Conservation (phyloP, 2,329 filamentous ascomycete genomes). For the Microascus cirrosus region DNA sequence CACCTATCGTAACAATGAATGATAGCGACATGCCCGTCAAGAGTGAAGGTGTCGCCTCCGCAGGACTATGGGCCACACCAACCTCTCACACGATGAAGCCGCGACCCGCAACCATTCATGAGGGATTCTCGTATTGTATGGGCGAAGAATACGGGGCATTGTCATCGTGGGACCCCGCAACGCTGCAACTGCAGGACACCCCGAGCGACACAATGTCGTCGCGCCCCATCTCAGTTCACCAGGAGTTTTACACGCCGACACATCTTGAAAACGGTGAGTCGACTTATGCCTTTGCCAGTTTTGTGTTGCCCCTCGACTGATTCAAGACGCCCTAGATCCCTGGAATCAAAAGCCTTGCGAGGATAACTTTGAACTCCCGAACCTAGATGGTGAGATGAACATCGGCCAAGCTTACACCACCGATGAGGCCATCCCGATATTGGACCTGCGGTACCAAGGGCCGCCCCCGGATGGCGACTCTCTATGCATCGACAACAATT, state of each 20-base stretch:
- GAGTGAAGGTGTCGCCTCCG: slow-evolving; percentile 32
- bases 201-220: slow-evolving; percentile 39
- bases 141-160: slow-evolving; percentile 40
- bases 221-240: slow-evolving; percentile 45
- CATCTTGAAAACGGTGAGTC: slow-evolving; percentile 30
- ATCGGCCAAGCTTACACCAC: slow-evolving; percentile 53
- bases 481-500: slow-evolving; percentile 27
- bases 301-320: not conserved
- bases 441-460: slow-evolving; percentile 45
- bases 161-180: slow-evolving; percentile 46
- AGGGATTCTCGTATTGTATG: slow-evolving; percentile 48
- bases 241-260: slow-evolving; percentile 38
- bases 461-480: slow-evolving; percentile 36
- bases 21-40: slow-evolving; percentile 35
- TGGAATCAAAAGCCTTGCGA: slow-evolving; percentile 47
- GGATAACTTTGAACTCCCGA: slow-evolving; percentile 43
- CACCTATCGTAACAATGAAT: slow-evolving; percentile 37
- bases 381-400: slow-evolving; percentile 43
- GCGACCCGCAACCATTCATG: slow-evolving; percentile 48
- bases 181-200: slow-evolving; percentile 36
- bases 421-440: slow-evolving; percentile 51
- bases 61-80: slow-evolving; percentile 44
- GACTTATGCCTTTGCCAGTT: not conserved
- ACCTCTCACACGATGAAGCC: slow-evolving; percentile 37
- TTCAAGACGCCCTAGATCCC: slow-evolving; percentile 10